Conservation (phyloP, 805 yeast genomes). For the Starmera pachycereana region DNA sequence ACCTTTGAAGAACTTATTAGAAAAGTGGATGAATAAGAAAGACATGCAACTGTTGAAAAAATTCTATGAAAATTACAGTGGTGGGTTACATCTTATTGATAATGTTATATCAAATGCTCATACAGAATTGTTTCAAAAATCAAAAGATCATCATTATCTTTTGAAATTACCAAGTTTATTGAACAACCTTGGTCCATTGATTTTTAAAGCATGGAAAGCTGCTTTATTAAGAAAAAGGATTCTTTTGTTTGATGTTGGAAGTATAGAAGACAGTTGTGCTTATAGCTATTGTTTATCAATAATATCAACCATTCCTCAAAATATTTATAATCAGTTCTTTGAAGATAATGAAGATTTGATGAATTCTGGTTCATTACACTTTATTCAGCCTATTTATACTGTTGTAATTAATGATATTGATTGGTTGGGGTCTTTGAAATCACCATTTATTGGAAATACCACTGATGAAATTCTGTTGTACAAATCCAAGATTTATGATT, state of each 20-base stretch:
- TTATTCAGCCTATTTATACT: conserved; percentile 45
- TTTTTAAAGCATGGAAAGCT: conserved; percentile 55
- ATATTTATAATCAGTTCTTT: conserved; percentile 27
- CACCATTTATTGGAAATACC: conserved; percentile 45
- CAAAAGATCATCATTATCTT: conserved; percentile 31
- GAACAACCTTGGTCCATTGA: conserved; percentile 49
- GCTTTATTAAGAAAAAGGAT: conserved; percentile 49
- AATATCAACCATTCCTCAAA: conserved; percentile 54
- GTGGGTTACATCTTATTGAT: conserved; percentile 6
- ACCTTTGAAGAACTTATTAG: conserved; percentile 21
- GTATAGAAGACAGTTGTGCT: conserved; percentile 32
- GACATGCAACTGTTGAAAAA: conserved; percentile 14
- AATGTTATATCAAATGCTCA: neutral
- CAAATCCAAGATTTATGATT: conserved; percentile 42
- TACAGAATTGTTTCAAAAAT: neutral
- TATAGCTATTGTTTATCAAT: conserved; percentile 50
- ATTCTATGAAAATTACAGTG: conserved; percentile 14
- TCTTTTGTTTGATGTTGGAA: conserved; percentile 29
- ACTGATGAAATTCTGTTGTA: conserved; percentile 56
- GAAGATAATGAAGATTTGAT: conserved; percentile 11
- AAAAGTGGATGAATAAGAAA: conserved; percentile 10
- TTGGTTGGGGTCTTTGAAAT: conserved; percentile 18
- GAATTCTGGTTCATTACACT: conserved; percentile 14
- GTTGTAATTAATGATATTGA: conserved; percentile 50
- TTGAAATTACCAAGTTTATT: conserved; percentile 36